These are phyloP conservation scores for Sporisorium exsertum DNA, from an alignment of 1,284 basidiomycete species.

Conservation along the genomic window DNA sequence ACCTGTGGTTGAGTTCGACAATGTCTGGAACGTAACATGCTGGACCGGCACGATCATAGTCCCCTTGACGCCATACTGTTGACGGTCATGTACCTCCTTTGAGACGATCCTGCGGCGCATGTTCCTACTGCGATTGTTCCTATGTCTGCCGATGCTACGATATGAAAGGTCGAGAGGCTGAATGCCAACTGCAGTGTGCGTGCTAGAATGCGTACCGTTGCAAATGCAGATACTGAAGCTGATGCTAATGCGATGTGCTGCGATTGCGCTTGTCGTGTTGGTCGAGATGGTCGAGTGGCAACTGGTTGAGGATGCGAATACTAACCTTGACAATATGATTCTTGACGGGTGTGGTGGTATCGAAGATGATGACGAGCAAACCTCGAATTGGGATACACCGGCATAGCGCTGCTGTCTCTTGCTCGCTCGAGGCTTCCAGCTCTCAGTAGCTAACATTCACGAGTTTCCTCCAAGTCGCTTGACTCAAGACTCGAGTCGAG, in stretches of 20 bases:
- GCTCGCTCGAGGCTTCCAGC: neutral
- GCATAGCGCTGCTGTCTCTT: neutral
- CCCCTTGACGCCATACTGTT: neutral
- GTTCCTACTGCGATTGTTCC: neutral
- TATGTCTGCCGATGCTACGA: neutral
- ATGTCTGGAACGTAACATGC: too few species aligned
- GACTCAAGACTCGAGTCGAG: neutral
- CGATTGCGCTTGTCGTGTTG: conserved; percentile 1
- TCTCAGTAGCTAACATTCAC: conserved; percentile 10
- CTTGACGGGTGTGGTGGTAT: conserved; percentile 57
- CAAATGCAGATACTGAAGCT: conserved; percentile 6
- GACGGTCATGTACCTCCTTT: neutral
- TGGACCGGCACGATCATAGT: neutral
- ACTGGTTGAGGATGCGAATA: conserved; percentile 13
- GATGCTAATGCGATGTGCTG: neutral
- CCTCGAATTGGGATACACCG: conserved; percentile 29
- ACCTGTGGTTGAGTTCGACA: too few species aligned
- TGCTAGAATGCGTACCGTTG: conserved; percentile 18
- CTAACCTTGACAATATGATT: conserved; percentile 53
- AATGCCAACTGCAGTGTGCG: neutral
- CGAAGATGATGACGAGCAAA: conserved; percentile 46
- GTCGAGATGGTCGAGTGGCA: conserved; percentile 9
- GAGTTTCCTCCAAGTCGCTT: too few species aligned
- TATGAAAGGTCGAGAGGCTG: neutral
- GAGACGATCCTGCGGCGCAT: neutral